These are phyloP conservation scores for Raphanus hybrid DNA, from an alignment of 441 rosid genomes.

Conservation along the genomic window DNA sequence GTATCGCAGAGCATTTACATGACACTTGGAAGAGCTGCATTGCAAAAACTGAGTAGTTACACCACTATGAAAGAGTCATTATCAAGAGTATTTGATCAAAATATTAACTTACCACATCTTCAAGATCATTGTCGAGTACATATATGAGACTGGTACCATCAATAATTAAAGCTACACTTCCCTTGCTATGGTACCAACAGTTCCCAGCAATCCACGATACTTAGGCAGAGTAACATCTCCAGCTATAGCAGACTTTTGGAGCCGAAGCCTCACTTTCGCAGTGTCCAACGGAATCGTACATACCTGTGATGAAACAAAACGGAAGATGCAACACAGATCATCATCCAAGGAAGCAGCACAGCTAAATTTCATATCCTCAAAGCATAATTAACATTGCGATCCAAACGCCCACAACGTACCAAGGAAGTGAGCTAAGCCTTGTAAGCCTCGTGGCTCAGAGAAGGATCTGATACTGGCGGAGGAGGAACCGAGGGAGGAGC, in stretches of 20 bases:
- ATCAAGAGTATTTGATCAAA: no score
- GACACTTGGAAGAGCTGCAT: constrained; percentile 86
- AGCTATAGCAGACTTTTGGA: constrained; percentile 77
- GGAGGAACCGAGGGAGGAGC: constrained; percentile 45
- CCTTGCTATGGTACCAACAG: constrained; percentile 88
- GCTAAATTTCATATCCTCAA: neutral
- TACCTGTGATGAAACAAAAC: neutral
- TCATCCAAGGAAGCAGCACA: no score
- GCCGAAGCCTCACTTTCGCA: constrained; percentile 99
- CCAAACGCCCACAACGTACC: no score
- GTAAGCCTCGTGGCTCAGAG: no score
- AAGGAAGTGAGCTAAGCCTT: no score
- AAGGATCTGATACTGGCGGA: no score
- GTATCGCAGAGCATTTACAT: constrained; percentile 78
- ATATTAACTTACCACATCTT: no score
- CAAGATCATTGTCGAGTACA: no score
- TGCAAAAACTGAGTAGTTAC: constrained; percentile 8
- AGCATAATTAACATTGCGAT: neutral
- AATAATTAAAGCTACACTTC: constrained; percentile 48
- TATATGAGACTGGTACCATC: no score
- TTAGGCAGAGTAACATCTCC: constrained; percentile 80
- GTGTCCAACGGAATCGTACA: constrained; percentile 67
- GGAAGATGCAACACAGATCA: no score
- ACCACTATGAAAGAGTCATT: no score
- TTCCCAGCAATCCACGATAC: constrained; percentile 92